Evolutionary conservation across 805 yeast species (phyloP).

Genomic region (Monosporozyma aerobia): DNA sequence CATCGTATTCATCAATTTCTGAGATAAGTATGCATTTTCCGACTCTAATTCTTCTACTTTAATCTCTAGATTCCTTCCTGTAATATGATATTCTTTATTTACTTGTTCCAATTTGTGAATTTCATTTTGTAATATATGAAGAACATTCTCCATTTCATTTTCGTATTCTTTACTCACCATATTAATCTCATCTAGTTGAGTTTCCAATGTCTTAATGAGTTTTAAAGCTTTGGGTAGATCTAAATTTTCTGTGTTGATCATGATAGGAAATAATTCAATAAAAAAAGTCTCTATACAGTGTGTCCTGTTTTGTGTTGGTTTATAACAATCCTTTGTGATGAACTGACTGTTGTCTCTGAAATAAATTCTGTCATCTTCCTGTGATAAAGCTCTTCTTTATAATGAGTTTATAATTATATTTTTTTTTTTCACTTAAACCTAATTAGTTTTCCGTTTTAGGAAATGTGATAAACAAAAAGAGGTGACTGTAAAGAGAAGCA

Average conservation of each 20-base stretch:
- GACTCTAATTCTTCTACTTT: conserved; percentile 14
- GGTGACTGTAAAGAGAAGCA: neutral
- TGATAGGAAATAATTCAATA: neutral
- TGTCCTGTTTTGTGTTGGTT: neutral
- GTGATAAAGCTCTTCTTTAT: neutral
- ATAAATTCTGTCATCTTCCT: neutral
- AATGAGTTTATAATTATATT: neutral
- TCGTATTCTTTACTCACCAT: conserved; percentile 15
- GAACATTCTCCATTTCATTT: conserved; percentile 13
- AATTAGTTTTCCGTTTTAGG: neutral
- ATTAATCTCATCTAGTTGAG: conserved; percentile 15
- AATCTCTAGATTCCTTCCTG: conserved; percentile 8
- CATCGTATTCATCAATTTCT: conserved; percentile 5
- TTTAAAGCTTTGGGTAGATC: conserved; percentile 8
- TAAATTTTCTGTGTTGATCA: neutral
- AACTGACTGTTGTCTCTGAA: neutral
- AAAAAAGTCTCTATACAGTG: neutral
- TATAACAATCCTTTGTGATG: neutral
- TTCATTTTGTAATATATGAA: conserved; percentile 3
- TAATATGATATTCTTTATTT: neutral
- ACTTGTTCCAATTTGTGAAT: conserved; percentile 3
- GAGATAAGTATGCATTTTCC: conserved; percentile 9
- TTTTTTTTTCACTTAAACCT: neutral
- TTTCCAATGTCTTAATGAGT: conserved; percentile 9
- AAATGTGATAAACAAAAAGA: neutral